These are phyloP conservation scores for Mortierella alpina DNA, from an alignment of 192 early-diverging fungal species.

Conservation along the genomic window DNA sequence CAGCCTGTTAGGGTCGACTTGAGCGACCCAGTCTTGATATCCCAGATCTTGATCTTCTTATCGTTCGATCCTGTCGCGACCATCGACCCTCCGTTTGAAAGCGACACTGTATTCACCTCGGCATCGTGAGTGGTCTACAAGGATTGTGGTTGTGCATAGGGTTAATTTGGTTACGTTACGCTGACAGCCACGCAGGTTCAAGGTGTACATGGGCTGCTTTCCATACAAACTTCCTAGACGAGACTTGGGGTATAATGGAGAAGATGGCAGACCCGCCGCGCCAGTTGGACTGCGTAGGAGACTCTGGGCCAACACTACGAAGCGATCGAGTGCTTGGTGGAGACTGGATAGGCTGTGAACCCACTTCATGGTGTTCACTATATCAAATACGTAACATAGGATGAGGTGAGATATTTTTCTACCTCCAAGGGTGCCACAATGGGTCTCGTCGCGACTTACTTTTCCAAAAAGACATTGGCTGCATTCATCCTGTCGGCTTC, in stretches of 20 bases:
- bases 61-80: constrained; percentile 87
- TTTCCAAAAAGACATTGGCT: constrained; percentile 89
- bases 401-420: too few relatives aligned
- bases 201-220: background rate
- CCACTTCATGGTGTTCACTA: constrained; percentile 37
- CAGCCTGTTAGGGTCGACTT: constrained; percentile 80
- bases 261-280: constrained; percentile 40
- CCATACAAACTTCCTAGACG: constrained; percentile 38
- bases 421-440: background rate
- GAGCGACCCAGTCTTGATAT: constrained; percentile 75
- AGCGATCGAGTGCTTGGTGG: constrained; percentile 42
- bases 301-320: constrained; percentile 39
- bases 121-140: constrained; percentile 73
- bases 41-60: constrained; percentile 83
- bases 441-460: constrained; percentile 56
- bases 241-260: constrained; percentile 46
- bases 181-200: background rate
- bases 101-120: constrained; percentile 85
- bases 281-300: constrained; percentile 46
- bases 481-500: constrained; percentile 94
- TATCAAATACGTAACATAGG: background rate
- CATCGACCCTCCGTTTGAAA: constrained; percentile 74
- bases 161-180: constrained; percentile 18
- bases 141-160: background rate
- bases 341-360: constrained; percentile 11